A percentile compares a stretch with the other conserved stretches of the same genome.
These are phyloP conservation scores for Cyberlindnera maritima DNA, from an alignment of 805 yeast species.

Conservation along the genomic window DNA sequence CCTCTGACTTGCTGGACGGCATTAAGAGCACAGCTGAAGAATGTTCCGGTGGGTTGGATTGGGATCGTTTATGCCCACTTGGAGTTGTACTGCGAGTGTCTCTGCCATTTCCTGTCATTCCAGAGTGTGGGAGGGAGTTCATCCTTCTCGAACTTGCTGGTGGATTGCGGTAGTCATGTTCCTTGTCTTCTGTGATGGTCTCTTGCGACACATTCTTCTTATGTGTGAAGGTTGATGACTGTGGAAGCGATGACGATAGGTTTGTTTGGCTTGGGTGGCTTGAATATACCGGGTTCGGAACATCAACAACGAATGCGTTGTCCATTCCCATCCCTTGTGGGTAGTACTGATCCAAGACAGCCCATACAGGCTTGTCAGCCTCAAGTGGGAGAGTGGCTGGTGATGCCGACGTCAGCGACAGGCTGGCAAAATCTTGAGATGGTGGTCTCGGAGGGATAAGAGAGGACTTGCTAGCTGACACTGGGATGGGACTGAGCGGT, in stretches of 20 bases:
- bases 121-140: constrained; percentile 20
- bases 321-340: constrained; percentile 67
- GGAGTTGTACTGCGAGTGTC: constrained; percentile 14
- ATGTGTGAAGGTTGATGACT: constrained; percentile 1
- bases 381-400: constrained; percentile 34
- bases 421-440: constrained; percentile 9
- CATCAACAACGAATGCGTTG: constrained; percentile 63
- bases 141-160: constrained; percentile 13
- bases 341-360: constrained; percentile 53
- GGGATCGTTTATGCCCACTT: constrained; percentile 20
- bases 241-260: not conserved
- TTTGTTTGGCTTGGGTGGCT: too few species aligned
- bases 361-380: constrained; percentile 63
- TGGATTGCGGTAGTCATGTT: constrained; percentile 17
- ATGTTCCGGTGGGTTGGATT: constrained; percentile 27
- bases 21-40: constrained; percentile 26
- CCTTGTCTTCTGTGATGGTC: constrained; percentile 25
- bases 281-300: constrained; percentile 27
- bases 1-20: constrained; percentile 16
- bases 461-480: constrained; percentile 20
- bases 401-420: constrained; percentile 14
- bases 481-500: constrained; percentile 27
- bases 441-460: constrained; percentile 16
- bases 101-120: not conserved
- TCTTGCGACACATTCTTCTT: constrained; percentile 21